Conservation (phyloP, 2,329 filamentous ascomycete species). For the Apiospora saccharicola region DNA sequence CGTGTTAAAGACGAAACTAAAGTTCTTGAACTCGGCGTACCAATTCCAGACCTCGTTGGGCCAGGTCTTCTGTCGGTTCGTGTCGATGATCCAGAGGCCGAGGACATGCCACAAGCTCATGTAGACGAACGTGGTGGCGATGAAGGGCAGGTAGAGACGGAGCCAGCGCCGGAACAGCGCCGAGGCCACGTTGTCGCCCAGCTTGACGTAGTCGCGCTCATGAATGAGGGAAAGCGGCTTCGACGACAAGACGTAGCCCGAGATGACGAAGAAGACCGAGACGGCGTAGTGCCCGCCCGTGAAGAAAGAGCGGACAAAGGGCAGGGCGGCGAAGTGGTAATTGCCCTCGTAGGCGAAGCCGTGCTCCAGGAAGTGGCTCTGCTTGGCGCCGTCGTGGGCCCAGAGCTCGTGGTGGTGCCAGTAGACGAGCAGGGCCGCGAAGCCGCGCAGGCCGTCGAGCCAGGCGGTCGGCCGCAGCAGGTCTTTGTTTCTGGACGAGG, state of each 20-base stretch:
- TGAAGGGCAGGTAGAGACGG: constrained; percentile 59
- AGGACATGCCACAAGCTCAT: constrained; percentile 62
- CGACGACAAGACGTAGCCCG: constrained; percentile 63
- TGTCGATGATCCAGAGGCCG: constrained; percentile 52
- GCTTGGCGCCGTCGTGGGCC: constrained; percentile 54
- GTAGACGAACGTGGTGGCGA: constrained; percentile 61
- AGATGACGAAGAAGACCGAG: constrained; percentile 63
- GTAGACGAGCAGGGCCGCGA: constrained; percentile 72
- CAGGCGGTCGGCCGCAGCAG: constrained; percentile 61
- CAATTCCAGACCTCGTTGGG: constrained; percentile 58
- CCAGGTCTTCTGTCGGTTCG: constrained; percentile 49
- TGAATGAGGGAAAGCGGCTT: constrained; percentile 57
- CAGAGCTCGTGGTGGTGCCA: constrained; percentile 67
- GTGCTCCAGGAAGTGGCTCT: constrained; percentile 56
- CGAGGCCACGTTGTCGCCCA: constrained; percentile 54
- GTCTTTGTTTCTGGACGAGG: constrained; percentile 29
- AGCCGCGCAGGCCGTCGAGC: constrained; percentile 71
- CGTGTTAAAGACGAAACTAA: constrained; percentile 69
- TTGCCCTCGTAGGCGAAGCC: constrained; percentile 58
- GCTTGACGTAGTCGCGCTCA: constrained; percentile 47
- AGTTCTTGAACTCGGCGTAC: constrained; percentile 69
- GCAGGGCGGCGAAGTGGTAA: constrained; percentile 60
- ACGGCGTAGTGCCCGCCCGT: constrained; percentile 68
- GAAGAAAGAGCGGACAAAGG: constrained; percentile 66
- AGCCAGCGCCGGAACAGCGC: constrained; percentile 58